These are phyloP conservation scores for Cairneyella variabilis DNA, from an alignment of 495 filamentous ascomycete genomes.

Conservation along the genomic window DNA sequence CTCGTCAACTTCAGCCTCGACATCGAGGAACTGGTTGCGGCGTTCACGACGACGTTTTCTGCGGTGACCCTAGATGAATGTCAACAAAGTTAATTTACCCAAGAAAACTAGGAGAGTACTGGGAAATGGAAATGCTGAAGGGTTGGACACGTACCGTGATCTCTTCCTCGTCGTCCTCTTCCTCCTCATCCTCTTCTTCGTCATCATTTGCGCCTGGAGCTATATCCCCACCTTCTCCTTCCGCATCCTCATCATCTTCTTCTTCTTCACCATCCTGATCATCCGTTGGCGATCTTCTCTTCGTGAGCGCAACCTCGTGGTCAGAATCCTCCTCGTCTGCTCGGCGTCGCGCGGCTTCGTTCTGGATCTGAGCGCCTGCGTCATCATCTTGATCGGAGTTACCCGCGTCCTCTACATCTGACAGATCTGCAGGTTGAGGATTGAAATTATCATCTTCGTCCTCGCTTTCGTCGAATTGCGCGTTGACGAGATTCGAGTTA, in stretches of 20 bases:
- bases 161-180: conserved; percentile 57
- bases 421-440: conserved; percentile 61
- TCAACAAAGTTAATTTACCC: conserved; percentile 17
- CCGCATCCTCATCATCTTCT: conserved; percentile 46
- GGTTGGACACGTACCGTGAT: conserved; percentile 41
- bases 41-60: conserved; percentile 70
- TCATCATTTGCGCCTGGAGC: conserved; percentile 46
- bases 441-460: conserved; percentile 83
- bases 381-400: conserved; percentile 35
- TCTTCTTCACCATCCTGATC: conserved; percentile 46
- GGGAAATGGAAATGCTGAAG: neutral
- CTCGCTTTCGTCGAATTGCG: conserved; percentile 61
- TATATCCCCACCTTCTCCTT: conserved; percentile 34
- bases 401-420: conserved; percentile 58
- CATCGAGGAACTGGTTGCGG: conserved; percentile 84
- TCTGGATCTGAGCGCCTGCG: conserved; percentile 15
- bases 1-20: conserved; percentile 93
- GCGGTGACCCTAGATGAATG: conserved; percentile 57
- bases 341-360: conserved; percentile 23
- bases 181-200: conserved; percentile 39
- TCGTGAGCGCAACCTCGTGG: conserved; percentile 9
- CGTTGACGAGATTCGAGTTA: conserved; percentile 42
- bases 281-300: conserved; percentile 20
- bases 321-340: conserved; percentile 17
- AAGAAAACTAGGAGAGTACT: conserved; percentile 5